Conservation (phyloP, 805 yeast genomes). For the Scheffersomyces stipitis region DNA sequence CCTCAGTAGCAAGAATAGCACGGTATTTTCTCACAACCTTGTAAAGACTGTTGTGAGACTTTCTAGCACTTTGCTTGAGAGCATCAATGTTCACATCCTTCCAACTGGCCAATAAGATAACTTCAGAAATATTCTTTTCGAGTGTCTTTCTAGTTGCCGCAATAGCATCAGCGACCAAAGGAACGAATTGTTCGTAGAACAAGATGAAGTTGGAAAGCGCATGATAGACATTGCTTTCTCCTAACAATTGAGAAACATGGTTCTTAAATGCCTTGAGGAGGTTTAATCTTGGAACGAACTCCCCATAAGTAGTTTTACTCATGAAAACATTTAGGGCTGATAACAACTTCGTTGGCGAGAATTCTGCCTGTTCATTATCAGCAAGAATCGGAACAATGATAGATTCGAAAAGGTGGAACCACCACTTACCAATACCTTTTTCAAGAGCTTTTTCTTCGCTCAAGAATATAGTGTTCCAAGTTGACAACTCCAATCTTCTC, state of each 20-base stretch:
- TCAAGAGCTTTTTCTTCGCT: conserved; percentile 56
- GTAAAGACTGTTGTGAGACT: conserved; percentile 81
- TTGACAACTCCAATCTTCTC: conserved; percentile 83
- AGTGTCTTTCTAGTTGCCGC: conserved; percentile 49
- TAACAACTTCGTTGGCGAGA: conserved; percentile 27
- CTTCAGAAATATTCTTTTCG: conserved; percentile 80
- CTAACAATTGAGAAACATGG: conserved; percentile 43
- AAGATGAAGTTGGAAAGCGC: conserved; percentile 57
- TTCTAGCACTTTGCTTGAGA: conserved; percentile 86
- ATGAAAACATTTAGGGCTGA: conserved; percentile 72
- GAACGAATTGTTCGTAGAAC: conserved; percentile 67
- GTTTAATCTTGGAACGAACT: conserved; percentile 57
- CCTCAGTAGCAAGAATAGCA: conserved; percentile 51
- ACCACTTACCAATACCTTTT: conserved; percentile 71
- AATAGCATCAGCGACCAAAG: conserved; percentile 48
- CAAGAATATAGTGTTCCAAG: conserved; percentile 78
- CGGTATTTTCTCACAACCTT: conserved; percentile 84
- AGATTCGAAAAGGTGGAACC: conserved; percentile 87
- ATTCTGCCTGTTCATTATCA: conserved; percentile 35
- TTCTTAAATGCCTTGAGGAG: conserved; percentile 63
- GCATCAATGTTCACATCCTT: conserved; percentile 94
- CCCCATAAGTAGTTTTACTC: conserved; percentile 76
- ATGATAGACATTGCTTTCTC: conserved; percentile 22
- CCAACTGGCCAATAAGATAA: conserved; percentile 92
- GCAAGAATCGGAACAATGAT: conserved; percentile 55